Conservation (phyloP, 2,329 filamentous ascomycete species). For the Plenodomus lindquistii region DNA sequence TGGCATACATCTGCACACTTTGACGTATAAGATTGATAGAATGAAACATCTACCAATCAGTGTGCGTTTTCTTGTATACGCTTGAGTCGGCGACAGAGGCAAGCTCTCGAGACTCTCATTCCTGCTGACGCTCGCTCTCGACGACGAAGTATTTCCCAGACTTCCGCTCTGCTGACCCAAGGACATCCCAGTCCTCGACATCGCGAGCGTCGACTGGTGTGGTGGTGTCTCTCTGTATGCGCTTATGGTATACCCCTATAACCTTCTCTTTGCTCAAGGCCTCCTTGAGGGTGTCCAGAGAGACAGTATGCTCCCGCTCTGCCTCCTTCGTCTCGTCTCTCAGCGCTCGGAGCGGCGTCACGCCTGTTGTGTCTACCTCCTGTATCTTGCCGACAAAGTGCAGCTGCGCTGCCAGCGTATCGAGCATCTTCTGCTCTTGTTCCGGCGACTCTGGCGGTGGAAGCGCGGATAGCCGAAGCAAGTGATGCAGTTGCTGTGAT, state of each 20-base stretch:
- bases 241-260: constrained; percentile 57
- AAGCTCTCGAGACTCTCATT: constrained; percentile 13
- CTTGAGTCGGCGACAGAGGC: not conserved
- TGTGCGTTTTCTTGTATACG: not conserved
- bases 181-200: constrained; percentile 70
- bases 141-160: constrained; percentile 79
- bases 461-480: constrained; percentile 86
- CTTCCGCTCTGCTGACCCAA: constrained; percentile 67
- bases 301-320: constrained; percentile 61
- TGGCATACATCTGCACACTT: too few species aligned
- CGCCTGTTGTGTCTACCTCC: constrained; percentile 70
- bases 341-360: constrained; percentile 76
- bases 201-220: constrained; percentile 48
- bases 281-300: constrained; percentile 59
- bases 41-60: not conserved
- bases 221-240: constrained; percentile 53
- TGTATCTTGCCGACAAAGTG: constrained; percentile 90
- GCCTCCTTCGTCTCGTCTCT: constrained; percentile 73
- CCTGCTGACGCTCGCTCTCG: constrained; percentile 57
- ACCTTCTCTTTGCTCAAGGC: constrained; percentile 64
- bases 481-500: constrained; percentile 72
- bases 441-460: constrained; percentile 66
- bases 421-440: constrained; percentile 72
- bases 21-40: too few species aligned
- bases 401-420: constrained; percentile 78